Base-by-base conservation (phyloP, 169 alveolate genomes). In the Plasmodium berghei region DNA sequence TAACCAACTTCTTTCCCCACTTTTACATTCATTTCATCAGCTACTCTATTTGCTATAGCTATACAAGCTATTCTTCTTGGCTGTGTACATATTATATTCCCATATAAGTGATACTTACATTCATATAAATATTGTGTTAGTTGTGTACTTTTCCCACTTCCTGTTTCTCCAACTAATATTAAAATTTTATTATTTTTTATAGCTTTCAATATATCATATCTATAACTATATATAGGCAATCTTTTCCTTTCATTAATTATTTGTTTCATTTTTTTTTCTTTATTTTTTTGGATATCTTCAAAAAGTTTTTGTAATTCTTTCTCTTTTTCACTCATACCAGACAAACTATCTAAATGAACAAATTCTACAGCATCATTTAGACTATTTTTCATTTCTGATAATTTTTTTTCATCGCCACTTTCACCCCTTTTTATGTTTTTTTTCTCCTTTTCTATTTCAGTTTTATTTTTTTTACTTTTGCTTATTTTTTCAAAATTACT, bases 61-160 rank as follows among this genome's bases (percentile, higher is more conserved):
- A 99, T 98, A 49, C 99, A 99, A 1, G 99, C 99, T 2, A 99
- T 99, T 89, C 99, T 96, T 87, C 99, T 92, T 3, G 99, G 99
- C 89, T 99, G 99, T 20, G 99, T 99, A 75, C 99, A 95, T 34
- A 99, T 99, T 42, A 99, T 98, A 87, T 95, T 97, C 24, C 99
- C 99, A 63, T 94, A 93, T 91, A 94, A 95, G 46, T 98, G 96
- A 88, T 98, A 99, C 6, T 99, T 99, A 16, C 94, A 96, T 94
- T 98, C 99, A 90, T 97, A 96, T 72, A 98, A 90, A 92, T 97
- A 98, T 94, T 99, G 99, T 40, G 99, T 99, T 62, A 98, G 94
- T 94, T 99, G 99, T 18, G 99, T 99, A 42, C 99, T 99, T 93
- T 98, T 99, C 16, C 99, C 99, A 55, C 99, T 96, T 8, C 99